A percentile compares a stretch with the other conserved stretches of the same genome.
Evolutionary conservation across 2,329 filamentous ascomycete species (phyloP).

Genomic region (Geosmithia flava): DNA sequence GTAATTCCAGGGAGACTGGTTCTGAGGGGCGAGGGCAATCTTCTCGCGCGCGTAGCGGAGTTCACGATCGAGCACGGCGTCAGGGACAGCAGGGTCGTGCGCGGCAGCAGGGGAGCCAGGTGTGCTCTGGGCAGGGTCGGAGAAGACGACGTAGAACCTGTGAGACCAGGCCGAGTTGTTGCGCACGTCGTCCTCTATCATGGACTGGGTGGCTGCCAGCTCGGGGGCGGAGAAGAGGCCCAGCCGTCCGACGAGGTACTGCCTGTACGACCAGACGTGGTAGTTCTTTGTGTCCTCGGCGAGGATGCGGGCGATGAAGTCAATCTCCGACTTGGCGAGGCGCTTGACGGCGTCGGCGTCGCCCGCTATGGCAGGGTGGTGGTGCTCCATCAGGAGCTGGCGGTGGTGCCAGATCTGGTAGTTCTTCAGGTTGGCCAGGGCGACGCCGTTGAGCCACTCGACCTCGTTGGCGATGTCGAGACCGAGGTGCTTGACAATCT

Average conservation of each 20-base stretch:
- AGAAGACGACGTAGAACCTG: conserved; percentile 85
- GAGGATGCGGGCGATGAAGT: conserved; percentile 73
- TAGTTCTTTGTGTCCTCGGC: conserved; percentile 90
- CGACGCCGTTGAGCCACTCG: conserved; percentile 73
- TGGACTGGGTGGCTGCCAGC: conserved; percentile 55
- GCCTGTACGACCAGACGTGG: conserved; percentile 94
- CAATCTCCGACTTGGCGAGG: conserved; percentile 54
- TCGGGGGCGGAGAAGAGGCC: conserved; percentile 62
- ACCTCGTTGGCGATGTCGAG: conserved; percentile 61
- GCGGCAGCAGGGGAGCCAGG: conserved; percentile 34
- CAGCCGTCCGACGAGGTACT: conserved; percentile 53
- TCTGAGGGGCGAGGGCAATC: conserved; percentile 75
- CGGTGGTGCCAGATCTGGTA: conserved; percentile 93
- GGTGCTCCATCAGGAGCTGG: conserved; percentile 49
- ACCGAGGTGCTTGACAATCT: conserved; percentile 56
- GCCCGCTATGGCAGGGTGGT: conserved; percentile 46
- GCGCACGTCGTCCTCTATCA: conserved; percentile 70
- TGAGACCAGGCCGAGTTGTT: conserved; percentile 99
- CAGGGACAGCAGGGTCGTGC: conserved; percentile 43
- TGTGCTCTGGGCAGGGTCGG: conserved; percentile 39
- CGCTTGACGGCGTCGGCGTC: conserved; percentile 35
- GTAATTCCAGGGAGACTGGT: conserved; percentile 92
- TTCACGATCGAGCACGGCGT: conserved; percentile 59
- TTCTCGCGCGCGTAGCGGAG: conserved; percentile 60
- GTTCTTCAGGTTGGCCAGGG: conserved; percentile 82